Percentiles rank a stretch among this genome's conserved stretches.
These are phyloP conservation scores for Dactylonectria macrodidyma DNA, from an alignment of 2,329 filamentous ascomycete genomes.

Conservation along the genomic window DNA sequence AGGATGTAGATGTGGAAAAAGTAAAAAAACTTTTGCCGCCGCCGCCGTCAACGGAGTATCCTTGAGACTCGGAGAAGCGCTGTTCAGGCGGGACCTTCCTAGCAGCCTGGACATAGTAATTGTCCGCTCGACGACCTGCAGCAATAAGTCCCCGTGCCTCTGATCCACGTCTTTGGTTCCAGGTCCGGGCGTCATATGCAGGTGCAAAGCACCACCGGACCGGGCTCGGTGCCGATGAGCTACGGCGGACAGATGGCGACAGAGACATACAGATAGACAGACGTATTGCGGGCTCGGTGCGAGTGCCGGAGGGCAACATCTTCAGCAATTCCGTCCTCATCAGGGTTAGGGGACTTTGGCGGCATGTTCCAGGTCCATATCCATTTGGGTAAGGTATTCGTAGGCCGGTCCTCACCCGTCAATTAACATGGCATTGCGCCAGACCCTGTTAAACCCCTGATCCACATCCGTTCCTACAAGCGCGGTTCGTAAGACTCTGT, in stretches of 20 bases:
- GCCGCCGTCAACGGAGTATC: slow-evolving; percentile 48
- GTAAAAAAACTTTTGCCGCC: slow-evolving; percentile 34
- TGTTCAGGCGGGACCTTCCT: slow-evolving; percentile 20
- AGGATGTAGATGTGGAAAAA: slow-evolving; percentile 34
- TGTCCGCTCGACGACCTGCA: neutral
- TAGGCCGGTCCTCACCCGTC: slow-evolving; percentile 7
- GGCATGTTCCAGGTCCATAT: slow-evolving; percentile 3
- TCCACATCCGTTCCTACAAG: slow-evolving; percentile 17
- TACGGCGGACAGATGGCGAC: slow-evolving; percentile 16
- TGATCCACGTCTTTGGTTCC: slow-evolving; percentile 27
- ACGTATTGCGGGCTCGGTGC: slow-evolving; percentile 22
- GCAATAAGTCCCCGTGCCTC: slow-evolving; percentile 13
- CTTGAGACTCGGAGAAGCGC: slow-evolving; percentile 37
- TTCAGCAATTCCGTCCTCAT: slow-evolving; percentile 14
- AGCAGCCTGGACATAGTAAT: slow-evolving; percentile 8
- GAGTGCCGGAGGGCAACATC: slow-evolving; percentile 28
- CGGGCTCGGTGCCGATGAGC: slow-evolving; percentile 21
- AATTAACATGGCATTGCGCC: slow-evolving; percentile 19
- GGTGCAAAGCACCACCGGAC: slow-evolving; percentile 29
- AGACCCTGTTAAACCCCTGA: slow-evolving; percentile 15
- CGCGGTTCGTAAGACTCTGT: slow-evolving; percentile 3
- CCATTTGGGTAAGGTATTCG: slow-evolving; percentile 22
- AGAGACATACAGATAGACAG: slow-evolving; percentile 11
- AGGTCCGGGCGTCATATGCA: slow-evolving; percentile 25
- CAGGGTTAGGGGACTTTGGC: slow-evolving; percentile 27